phyloP scores from a whole-genome alignment of 2,329 filamentous ascomycete species.

The Fusarium citri region DNA sequence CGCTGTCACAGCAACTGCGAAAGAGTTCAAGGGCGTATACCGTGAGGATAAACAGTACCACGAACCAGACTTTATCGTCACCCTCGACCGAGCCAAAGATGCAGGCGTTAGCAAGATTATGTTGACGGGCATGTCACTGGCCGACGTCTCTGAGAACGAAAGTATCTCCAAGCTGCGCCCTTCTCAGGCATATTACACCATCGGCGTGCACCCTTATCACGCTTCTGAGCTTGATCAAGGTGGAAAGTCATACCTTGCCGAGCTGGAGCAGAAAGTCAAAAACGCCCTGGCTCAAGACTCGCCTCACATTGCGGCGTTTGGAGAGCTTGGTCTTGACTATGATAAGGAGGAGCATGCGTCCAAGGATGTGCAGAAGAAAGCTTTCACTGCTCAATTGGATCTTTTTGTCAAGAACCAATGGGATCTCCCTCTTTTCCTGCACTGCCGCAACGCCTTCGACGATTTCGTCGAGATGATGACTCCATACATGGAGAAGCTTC shows the following conservation, averaged over 20 bases:
- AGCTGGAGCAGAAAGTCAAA: conserved; percentile 42
- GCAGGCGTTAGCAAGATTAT: conserved; percentile 57
- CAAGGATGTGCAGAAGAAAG: conserved; percentile 48
- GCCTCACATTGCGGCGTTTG: conserved; percentile 57
- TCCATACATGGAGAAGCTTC: conserved; percentile 50
- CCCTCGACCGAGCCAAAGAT: conserved; percentile 55
- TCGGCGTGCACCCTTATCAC: conserved; percentile 65
- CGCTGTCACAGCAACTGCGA: conserved; percentile 54
- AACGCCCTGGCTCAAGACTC: conserved; percentile 41
- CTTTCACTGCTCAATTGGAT: conserved; percentile 43
- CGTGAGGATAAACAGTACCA: conserved; percentile 61
- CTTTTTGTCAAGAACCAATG: conserved; percentile 42
- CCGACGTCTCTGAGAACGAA: conserved; percentile 47
- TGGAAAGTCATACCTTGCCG: conserved; percentile 39
- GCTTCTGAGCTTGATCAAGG: conserved; percentile 56
- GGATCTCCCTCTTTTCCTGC: conserved; percentile 44
- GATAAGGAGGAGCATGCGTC: conserved; percentile 57
- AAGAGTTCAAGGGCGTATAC: conserved; percentile 63
- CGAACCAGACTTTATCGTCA: conserved; percentile 56
- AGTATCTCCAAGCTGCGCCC: conserved; percentile 47
- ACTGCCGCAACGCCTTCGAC: conserved; percentile 46
- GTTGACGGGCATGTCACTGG: conserved; percentile 54
- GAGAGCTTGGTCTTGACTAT: conserved; percentile 64
- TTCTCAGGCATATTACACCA: conserved; percentile 56
- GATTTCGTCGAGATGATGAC: conserved; percentile 51